Evolutionary conservation across 306 rosid genomes (phyloP), one percentile per base, ranked within the genome.

Genomic region (Geum urbanum): DNA sequence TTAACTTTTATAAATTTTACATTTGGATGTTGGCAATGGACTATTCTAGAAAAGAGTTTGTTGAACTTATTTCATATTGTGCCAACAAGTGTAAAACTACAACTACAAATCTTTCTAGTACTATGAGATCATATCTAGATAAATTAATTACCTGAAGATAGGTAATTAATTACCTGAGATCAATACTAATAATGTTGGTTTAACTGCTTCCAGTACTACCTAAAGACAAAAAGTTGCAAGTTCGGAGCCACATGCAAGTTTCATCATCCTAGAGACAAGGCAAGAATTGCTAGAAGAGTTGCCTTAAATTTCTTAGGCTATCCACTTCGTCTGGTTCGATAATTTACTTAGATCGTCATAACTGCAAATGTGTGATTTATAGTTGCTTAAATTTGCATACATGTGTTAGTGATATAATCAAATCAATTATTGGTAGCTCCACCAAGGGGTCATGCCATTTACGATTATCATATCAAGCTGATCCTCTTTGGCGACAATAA

Each of bases 191-290:
- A n/a, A 51, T 50, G 48, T 63, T 80, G 27, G 56, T 63, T 70
- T 61, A 70, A 72, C 45, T 76, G 72, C 81, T 79, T 72, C 82
- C 96, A 92, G 98, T 90, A 92, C 83, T 90, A 84, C 78, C 69
- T 91, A 79, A 91, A 91, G 87, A 91, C 97, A 35, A 96, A 96
- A 74, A 92, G 94, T 69, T 92, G 98, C 90, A 92, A 90, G 86
- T 92, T 92, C 77, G 98, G 98, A 80, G 92, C 98, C 45, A 90
- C 98, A 9, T 92, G 98, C 91, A 90, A 91, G 82, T 92, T 90
- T 88, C 89, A 92, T 81, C 97, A 92, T 78, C 97, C 98, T 63
- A 84, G 92, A 88, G 98, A 92, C 83, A 90, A 85, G 79, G 98
- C 96, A 9, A 97, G 98, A 76, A 78, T 88, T 67, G 85, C 96